A percentile compares a stretch with the other conserved stretches of the same genome.
Conservation (phyloP, 148 eudicot species). For the Dysphania ambrosioides region DNA sequence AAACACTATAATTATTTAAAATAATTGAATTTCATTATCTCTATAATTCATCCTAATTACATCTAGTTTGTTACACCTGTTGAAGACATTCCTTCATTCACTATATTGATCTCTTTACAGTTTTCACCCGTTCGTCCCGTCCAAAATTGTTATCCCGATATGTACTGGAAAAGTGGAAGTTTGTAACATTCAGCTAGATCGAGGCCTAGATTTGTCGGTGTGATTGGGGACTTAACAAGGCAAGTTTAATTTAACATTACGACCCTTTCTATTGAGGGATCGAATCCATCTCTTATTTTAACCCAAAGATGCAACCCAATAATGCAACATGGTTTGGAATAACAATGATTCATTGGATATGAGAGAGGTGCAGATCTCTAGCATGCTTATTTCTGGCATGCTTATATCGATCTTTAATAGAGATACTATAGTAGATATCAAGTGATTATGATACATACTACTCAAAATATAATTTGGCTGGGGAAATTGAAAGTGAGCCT, state of each 20-base stretch:
- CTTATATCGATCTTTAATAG: background rate
- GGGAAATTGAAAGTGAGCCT: background rate
- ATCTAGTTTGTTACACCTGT: no score
- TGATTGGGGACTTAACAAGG: background rate
- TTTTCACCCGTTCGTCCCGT: background rate
- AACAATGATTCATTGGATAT: background rate
- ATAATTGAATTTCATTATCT: no score
- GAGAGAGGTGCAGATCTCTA: background rate
- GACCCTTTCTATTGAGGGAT: background rate
- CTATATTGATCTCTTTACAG: no score
- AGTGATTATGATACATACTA: no score
- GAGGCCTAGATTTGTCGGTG: background rate
- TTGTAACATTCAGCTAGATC: background rate
- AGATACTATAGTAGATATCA: background rate
- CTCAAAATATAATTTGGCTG: no score
- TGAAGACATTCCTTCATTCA: no score
- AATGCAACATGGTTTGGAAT: background rate
- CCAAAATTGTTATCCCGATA: background rate
- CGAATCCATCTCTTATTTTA: background rate
- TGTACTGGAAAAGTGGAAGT: no score
- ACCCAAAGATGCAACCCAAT: no score
- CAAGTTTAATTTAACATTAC: background rate
- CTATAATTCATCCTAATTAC: no score
- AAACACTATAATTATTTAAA: no score
- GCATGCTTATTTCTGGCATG: background rate